These are phyloP conservation scores for Stereum hirsutum DNA, from an alignment of 1,284 basidiomycete species.

Conservation along the genomic window DNA sequence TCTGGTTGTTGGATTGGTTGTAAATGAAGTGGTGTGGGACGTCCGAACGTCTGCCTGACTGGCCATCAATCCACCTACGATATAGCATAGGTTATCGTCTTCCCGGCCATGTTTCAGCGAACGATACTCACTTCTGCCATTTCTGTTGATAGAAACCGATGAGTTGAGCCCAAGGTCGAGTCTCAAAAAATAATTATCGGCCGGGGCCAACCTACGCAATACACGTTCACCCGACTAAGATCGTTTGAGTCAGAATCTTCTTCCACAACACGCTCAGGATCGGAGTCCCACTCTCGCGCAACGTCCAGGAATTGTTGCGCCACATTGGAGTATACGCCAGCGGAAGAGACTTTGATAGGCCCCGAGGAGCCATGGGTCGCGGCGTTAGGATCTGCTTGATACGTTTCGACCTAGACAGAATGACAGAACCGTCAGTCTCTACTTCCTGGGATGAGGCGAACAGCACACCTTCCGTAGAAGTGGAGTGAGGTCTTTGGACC, in stretches of 20 bases:
- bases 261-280: conserved; percentile 9
- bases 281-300: conserved; percentile 11
- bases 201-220: conserved; percentile 14
- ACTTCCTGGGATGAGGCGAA: not conserved
- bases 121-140: conserved; percentile 8
- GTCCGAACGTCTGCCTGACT: conserved; percentile 49
- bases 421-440: not conserved
- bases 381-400: conserved; percentile 2
- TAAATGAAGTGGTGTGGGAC: conserved; percentile 50
- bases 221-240: conserved; percentile 17
- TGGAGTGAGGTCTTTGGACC: conserved; percentile 39
- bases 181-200: not conserved
- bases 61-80: conserved; percentile 36
- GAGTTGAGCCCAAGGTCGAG: not conserved
- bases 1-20: conserved; percentile 23
- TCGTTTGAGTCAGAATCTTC: conserved; percentile 19
- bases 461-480: conserved; percentile 37
- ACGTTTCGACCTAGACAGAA: conserved; percentile 8
- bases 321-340: conserved; percentile 14
- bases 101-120: not conserved
- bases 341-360: conserved; percentile 18
- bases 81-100: not conserved
- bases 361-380: conserved; percentile 16
- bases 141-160: not conserved
- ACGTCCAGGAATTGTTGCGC: conserved; percentile 15